Evolutionary conservation across 352 stramenopile species (phyloP), one percentile per base, ranked within the genome.

Genomic region (Plasmopara muralis): DNA sequence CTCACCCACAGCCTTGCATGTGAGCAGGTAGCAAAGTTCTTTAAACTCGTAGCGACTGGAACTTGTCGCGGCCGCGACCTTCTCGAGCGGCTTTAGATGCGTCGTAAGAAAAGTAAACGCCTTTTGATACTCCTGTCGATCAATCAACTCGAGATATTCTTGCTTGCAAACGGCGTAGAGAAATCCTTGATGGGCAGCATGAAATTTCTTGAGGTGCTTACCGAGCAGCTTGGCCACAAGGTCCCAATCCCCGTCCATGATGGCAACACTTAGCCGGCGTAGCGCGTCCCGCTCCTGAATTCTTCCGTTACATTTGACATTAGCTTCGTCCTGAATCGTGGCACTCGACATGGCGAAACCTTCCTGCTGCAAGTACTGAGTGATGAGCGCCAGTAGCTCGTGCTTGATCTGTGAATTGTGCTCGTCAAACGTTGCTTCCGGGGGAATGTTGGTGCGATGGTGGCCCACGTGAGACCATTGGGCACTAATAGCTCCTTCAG

Each of bases 101-200:
- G 84, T 91, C 31, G 80, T 89, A 51, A 95, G 73, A 61, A 93
- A 95, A 45, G 83, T 93, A 56, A 93, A 95, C 10, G 83, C 85
- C 33, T 93, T 93, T 58, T 95, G 83, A 55, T 89, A 92, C 66
- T 93, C 85, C 48, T 93, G 83, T 9, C 85, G 74, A 53, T 93
- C 81, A 50, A 93, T 92, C 20, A 95, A 80, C 52, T 93, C 83
- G 1, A 95, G 63, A 52, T 93, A 93, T 57, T 95, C 83, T 53
- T 95, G 83, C 54, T 91, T 92, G 64, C 79, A 93, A 4, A 95
- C 76, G 12, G 81, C 83, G 58, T 95, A 95, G 18, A 93, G 71
- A 50, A 95, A 95, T 6, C 81, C 81, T 42, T 93, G 81, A 48
- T 93, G 83, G 37, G 79, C 74, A 2, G 60, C 55, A 50, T 89